phyloP scores from a whole-genome alignment of 1,284 basidiomycete species.

The Leccinum cinnamomeum region DNA sequence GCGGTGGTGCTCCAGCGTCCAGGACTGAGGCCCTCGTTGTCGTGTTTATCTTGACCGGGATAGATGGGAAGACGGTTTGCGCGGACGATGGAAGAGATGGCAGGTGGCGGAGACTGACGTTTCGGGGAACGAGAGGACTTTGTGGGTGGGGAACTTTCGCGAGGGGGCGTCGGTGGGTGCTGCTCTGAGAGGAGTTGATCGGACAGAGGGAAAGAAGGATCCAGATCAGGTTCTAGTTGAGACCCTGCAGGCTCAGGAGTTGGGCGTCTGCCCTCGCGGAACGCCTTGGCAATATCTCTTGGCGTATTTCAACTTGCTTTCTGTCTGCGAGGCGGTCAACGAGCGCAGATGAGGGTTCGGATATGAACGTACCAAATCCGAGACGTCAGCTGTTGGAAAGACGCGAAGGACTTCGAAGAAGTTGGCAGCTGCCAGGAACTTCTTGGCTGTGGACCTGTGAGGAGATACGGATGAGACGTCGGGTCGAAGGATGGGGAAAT shows the following conservation, averaged over 20 bases:
- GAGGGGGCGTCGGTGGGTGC: constrained; percentile 23
- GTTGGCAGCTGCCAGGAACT: constrained; percentile 71
- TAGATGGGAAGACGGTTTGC: constrained; percentile 30
- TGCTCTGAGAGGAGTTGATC: constrained; percentile 21
- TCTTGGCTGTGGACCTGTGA: constrained; percentile 64
- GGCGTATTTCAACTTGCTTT: constrained; percentile 82
- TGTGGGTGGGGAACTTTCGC: constrained; percentile 22
- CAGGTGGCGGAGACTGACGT: constrained; percentile 33
- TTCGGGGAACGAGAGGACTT: constrained; percentile 22
- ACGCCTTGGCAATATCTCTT: constrained; percentile 82
- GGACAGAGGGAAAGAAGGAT: constrained; percentile 13
- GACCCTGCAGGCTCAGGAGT: constrained; percentile 60
- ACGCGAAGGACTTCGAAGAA: constrained; percentile 82
- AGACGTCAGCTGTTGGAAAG: constrained; percentile 61
- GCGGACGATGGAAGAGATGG: constrained; percentile 30
- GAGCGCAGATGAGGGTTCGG: background rate
- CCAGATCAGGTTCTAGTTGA: constrained; percentile 36
- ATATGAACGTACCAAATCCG: constrained; percentile 43
- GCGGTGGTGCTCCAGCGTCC: constrained; percentile 64
- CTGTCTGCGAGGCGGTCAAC: constrained; percentile 45
- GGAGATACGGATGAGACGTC: constrained; percentile 9
- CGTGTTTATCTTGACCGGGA: constrained; percentile 22
- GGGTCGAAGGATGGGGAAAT: background rate
- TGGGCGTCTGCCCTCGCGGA: constrained; percentile 82
- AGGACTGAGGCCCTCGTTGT: constrained; percentile 43